These are phyloP conservation scores for Auricularia heimuer DNA, from an alignment of 768 basidiomycete species.

Conservation along the genomic window DNA sequence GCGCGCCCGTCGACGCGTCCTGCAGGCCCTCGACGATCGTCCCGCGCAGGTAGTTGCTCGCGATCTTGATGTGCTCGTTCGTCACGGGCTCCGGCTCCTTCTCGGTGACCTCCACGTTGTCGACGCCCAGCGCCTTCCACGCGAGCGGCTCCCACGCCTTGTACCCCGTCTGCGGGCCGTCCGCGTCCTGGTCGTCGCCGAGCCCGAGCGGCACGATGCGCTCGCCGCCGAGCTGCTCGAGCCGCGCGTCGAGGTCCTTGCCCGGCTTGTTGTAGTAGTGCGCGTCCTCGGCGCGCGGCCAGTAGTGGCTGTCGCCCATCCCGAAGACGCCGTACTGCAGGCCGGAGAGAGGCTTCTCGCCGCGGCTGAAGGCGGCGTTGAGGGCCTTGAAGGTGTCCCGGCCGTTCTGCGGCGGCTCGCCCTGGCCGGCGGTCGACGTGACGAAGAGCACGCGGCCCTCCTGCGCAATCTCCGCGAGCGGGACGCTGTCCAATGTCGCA, in stretches of 20 bases:
- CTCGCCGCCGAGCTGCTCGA: slow-evolving; percentile 72
- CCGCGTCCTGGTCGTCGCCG: slow-evolving; percentile 95
- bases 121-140: slow-evolving; percentile 94
- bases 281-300: slow-evolving; percentile 94
- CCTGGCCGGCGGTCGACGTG: slow-evolving; percentile 92
- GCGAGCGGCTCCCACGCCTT: slow-evolving; percentile 87
- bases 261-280: slow-evolving; percentile 97
- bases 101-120: slow-evolving; percentile 76
- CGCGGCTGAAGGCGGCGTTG: slow-evolving; percentile 49
- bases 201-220: slow-evolving; percentile 69
- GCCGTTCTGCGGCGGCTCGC: slow-evolving; percentile 95
- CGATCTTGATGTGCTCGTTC: slow-evolving; percentile 99
- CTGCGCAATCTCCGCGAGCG: slow-evolving; percentile 61
- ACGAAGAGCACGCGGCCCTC: slow-evolving; percentile 76
- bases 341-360: slow-evolving; percentile 49
- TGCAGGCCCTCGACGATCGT: slow-evolving; percentile 88
- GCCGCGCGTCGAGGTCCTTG: slow-evolving; percentile 76
- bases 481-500: slow-evolving; percentile 70
- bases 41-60: slow-evolving; percentile 85
- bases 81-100: slow-evolving; percentile 95
- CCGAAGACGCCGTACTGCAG: slow-evolving; percentile 80
- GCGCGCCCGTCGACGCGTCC: slow-evolving; percentile 81
- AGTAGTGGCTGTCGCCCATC: slow-evolving; percentile 98
- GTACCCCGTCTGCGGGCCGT: slow-evolving; percentile 93
- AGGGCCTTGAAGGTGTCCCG: slow-evolving; percentile 81